Evolutionary conservation across 1,139 yeast genomes (phyloP), one percentile per base, ranked within the genome.

Genomic region (Yamadazyma membranifaciens): DNA sequence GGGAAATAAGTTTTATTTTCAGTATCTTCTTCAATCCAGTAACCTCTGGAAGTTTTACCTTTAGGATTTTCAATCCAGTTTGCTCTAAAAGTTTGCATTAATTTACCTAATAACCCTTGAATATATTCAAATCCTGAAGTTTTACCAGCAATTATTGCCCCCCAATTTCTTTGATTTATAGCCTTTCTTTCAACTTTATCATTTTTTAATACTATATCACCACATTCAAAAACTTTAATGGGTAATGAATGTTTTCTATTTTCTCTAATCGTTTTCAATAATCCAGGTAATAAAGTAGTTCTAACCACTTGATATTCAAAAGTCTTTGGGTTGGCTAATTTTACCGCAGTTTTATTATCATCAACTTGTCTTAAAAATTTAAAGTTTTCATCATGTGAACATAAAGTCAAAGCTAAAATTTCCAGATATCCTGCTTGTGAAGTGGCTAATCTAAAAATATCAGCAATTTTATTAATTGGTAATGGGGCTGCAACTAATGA

Each of bases 311-410:
- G 97, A 66, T 92, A 94, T 69, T 94, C 99, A 39, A 81, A 67
- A 15, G 98, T 92, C 73, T 94, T 94, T 48, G 99, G 99, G 67
- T 94, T 94, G 45, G 87, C 98, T 55, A 94, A 79, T 55, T 85
- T 82, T 42, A 94, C 98, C 31, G 94, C 98, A 41, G 70, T 69
- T 15, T 77, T 77, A 49, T 78, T 78, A 59, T 89, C 94, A 62
- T 92, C 98, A 42, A 63, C 62, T 42, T 74, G 73, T 62, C 89
- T 82, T 60, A 94, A 76, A 69, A 80, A 91, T 59, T 80, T 83
- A 76, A 88, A 94, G 70, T 92, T 92, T 70, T 94, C 99, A 61
- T 91, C 97, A 54, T 89, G 96, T 15, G 98, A 91, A 62, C 97
- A 87, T 57, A 94, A 75, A 17, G 97, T 92, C 60, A 94, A 78